Evolutionary conservation across 176 grass and related monocot species (phyloP).

Genomic region (Areca catechu): DNA sequence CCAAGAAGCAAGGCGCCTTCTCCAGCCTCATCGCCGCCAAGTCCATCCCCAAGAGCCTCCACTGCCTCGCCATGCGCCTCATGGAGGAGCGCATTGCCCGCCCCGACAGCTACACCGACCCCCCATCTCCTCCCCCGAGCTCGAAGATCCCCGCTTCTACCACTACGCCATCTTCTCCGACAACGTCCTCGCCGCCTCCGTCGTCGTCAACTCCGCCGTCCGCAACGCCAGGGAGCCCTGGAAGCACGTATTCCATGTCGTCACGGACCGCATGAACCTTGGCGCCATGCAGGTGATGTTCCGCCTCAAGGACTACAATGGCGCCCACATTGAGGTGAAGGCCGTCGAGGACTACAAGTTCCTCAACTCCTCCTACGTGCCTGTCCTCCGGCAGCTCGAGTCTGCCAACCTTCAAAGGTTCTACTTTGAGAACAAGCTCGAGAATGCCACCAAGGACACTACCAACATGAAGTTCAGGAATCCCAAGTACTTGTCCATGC

Average conservation of each 20-base stretch:
- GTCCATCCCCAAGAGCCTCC: conserved; percentile 88
- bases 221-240: conserved; percentile 62
- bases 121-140: conserved; percentile 33
- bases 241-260: conserved; percentile 88
- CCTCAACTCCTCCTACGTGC: conserved; percentile 94
- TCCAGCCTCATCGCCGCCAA: conserved; percentile 95
- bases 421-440: conserved; percentile 99
- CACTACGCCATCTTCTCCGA: conserved; percentile 99
- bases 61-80: conserved; percentile 95
- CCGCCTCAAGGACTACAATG: conserved; percentile 60
- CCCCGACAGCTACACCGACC: conserved; percentile 56
- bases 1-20: conserved; percentile 91
- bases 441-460: conserved; percentile 98
- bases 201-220: conserved; percentile 85
- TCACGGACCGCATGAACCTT: conserved; percentile 98
- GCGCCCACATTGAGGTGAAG: conserved; percentile 85
- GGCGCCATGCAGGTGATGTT: conserved; percentile 99
- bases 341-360: conserved; percentile 92
- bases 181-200: conserved; percentile 91
- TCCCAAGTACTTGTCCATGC: conserved; percentile 94
- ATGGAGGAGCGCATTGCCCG: conserved; percentile 73
- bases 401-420: conserved; percentile 90
- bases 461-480: conserved; percentile 99
- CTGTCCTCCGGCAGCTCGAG: conserved; percentile 90
- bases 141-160: conserved; percentile 69